Percentiles rank a stretch among this genome's conserved stretches.
Conservation (phyloP, 2,329 filamentous ascomycete genomes). For the Chaetomium olivaceum region DNA sequence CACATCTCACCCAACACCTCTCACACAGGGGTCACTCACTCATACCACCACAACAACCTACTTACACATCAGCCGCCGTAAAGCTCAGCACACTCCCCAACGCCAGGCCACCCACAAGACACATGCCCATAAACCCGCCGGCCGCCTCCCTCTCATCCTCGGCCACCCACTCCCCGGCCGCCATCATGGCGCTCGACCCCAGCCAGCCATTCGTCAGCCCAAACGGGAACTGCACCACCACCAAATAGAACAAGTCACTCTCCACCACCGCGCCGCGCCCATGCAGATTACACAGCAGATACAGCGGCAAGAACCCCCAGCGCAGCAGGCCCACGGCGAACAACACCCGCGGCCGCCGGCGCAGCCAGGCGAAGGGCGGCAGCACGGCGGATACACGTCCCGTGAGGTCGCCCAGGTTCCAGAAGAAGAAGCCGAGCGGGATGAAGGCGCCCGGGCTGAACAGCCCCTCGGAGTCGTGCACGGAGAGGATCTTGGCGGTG, state of each 20-base stretch:
- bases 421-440: constrained; percentile 85
- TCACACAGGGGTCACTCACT: neutral
- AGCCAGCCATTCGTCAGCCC: constrained; percentile 86
- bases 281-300: constrained; percentile 84
- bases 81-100: constrained; percentile 91
- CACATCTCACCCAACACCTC: neutral
- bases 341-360: constrained; percentile 63
- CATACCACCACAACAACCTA: neutral
- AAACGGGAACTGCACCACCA: constrained; percentile 80
- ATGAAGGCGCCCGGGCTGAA: constrained; percentile 79
- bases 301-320: constrained; percentile 75
- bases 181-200: constrained; percentile 89
- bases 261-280: constrained; percentile 70
- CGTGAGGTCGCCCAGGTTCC: constrained; percentile 84
- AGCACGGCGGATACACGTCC: constrained; percentile 70
- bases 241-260: constrained; percentile 86
- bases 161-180: constrained; percentile 76
- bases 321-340: constrained; percentile 68
- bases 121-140: constrained; percentile 91
- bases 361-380: constrained; percentile 54
- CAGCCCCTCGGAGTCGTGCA: constrained; percentile 45
- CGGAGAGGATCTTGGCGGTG: constrained; percentile 66
- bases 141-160: constrained; percentile 82
- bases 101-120: constrained; percentile 80
- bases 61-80: constrained; percentile 55